Evolutionary conservation across 2,329 filamentous ascomycete genomes (phyloP).

Genomic region (Aspergillus aculeatus): DNA sequence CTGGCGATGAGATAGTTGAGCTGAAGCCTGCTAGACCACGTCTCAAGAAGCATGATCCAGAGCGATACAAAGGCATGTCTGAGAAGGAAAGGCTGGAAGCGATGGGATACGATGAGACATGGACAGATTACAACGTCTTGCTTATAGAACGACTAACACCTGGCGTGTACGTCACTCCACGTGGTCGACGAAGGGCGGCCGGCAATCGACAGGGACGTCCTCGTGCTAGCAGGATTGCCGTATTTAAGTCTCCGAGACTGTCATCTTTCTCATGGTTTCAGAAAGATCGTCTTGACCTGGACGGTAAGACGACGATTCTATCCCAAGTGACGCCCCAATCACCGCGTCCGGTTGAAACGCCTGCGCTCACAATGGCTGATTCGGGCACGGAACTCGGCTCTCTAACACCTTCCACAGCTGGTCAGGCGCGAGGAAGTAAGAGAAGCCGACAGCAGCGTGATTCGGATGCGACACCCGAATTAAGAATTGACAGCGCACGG

Average conservation of each 20-base stretch:
- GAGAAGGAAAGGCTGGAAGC: constrained; percentile 41
- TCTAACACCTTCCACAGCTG: not conserved
- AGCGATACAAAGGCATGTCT: constrained; percentile 31
- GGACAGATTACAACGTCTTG: constrained; percentile 42
- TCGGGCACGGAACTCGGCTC: not conserved
- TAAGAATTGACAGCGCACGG: not conserved
- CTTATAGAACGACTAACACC: constrained; percentile 37
- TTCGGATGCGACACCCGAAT: constrained; percentile 3
- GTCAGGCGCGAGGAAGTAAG: constrained; percentile 10
- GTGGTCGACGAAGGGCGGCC: constrained; percentile 38
- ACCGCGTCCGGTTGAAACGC: not conserved
- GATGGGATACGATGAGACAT: constrained; percentile 41
- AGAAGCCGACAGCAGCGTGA: constrained; percentile 7
- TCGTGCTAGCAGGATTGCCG: constrained; percentile 38
- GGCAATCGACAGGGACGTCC: constrained; percentile 41
- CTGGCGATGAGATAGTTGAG: constrained; percentile 14
- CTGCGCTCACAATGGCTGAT: not conserved
- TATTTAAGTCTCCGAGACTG: constrained; percentile 39
- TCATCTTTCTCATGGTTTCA: constrained; percentile 38
- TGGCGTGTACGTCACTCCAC: constrained; percentile 44
- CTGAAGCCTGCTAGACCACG: constrained; percentile 5
- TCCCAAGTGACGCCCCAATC: not conserved
- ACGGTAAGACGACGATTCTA: constrained; percentile 1
- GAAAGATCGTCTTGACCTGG: constrained; percentile 3
- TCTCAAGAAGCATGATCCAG: constrained; percentile 15